These are phyloP conservation scores for Hypseocharis bilobata DNA, from an alignment of 441 rosid genomes.

Conservation along the genomic window DNA sequence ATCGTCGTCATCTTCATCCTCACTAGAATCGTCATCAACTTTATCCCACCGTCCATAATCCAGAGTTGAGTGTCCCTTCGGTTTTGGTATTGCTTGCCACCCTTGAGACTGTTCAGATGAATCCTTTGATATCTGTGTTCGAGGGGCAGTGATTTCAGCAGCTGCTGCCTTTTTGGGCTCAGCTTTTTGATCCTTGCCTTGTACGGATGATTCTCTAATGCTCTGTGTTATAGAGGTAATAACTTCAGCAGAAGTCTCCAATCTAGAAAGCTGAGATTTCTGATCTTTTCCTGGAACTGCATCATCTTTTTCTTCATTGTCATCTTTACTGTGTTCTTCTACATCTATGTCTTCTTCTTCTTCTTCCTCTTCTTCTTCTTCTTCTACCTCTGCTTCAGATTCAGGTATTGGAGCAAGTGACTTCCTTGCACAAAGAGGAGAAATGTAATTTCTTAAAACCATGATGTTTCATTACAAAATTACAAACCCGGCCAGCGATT, in stretches of 20 bases:
- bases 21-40: constrained; percentile 71
- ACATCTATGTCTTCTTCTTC: constrained; percentile 7
- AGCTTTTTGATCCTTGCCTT: constrained; percentile 18
- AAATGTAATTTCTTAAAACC: constrained; percentile 18
- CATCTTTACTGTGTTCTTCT: constrained; percentile 8
- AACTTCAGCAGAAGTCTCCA: constrained; percentile 24
- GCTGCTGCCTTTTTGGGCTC: constrained; percentile 22
- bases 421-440: constrained; percentile 46
- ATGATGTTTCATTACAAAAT: constrained; percentile 7
- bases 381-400: constrained; percentile 70
- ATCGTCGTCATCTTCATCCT: constrained; percentile 38
- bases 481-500: not conserved
- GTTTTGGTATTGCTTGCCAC: constrained; percentile 90
- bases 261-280: constrained; percentile 18
- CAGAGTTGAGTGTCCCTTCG: constrained; percentile 87
- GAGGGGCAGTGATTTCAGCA: constrained; percentile 26
- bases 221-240: constrained; percentile 26
- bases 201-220: constrained; percentile 24
- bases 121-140: constrained; percentile 29
- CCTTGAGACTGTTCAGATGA: constrained; percentile 38
- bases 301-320: constrained; percentile 13
- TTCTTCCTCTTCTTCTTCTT: constrained; percentile 44
- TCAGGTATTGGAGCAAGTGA: constrained; percentile 90
- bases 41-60: constrained; percentile 79
- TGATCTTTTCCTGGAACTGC: constrained; percentile 21